Conservation (phyloP, 306 rosid genomes). For the Ammopiptanthus mongolicus region DNA sequence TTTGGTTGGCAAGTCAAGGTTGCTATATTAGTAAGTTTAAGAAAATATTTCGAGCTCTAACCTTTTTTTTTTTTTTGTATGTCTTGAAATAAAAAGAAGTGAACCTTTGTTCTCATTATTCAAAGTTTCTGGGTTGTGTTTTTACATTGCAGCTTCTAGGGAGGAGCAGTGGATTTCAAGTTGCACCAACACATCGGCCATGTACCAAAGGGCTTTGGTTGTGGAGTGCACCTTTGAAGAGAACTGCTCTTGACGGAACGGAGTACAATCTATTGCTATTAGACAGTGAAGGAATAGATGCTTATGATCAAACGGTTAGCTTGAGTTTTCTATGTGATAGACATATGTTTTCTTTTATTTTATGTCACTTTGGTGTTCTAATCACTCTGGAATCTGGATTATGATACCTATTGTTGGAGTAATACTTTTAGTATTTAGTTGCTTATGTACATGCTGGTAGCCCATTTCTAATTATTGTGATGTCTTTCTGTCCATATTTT, state of each 20-base stretch:
- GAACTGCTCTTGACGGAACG: conserved; percentile 91
- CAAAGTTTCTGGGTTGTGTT: background rate
- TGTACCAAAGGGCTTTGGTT: conserved; percentile 96
- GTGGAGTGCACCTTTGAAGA: conserved; percentile 91
- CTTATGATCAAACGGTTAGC: conserved; percentile 90
- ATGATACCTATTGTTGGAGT: background rate
- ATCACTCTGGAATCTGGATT: background rate
- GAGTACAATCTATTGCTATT: conserved; percentile 75
- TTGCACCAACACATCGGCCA: conserved; percentile 85
- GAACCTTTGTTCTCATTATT: background rate
- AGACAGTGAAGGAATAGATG: conserved; percentile 96
- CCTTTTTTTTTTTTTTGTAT: background rate
- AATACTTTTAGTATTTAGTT: background rate
- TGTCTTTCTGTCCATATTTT: background rate
- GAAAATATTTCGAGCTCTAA: background rate
- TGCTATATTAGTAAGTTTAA: background rate
- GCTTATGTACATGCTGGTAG: background rate
- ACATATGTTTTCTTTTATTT: background rate
- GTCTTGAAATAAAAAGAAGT: background rate
- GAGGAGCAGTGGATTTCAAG: conserved; percentile 89
- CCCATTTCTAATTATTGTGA: background rate
- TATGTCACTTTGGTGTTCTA: background rate
- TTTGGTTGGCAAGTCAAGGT: background rate
- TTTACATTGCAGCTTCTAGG: conserved; percentile 71
- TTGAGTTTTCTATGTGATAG: background rate